Evolutionary conservation across 164 flowering plant species (phyloP), one percentile per base, ranked within the genome.

Genomic region (Aristolochia californica): DNA sequence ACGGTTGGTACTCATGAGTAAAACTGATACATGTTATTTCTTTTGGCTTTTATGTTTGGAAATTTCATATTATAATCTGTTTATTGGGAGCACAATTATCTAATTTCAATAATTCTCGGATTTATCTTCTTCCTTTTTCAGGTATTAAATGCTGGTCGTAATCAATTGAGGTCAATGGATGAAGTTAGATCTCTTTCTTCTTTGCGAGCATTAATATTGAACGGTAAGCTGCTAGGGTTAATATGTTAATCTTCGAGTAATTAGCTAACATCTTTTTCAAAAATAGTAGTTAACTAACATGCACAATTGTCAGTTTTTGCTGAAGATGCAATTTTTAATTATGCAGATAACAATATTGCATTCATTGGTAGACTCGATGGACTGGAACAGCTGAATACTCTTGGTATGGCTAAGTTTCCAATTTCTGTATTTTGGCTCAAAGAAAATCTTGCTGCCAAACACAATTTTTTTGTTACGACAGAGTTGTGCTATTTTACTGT

Each of bases 71-170:
- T n/a, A 16, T 22, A 17, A 9, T 14, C 15, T 23, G 13, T 12
- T 23, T 5, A 3, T 34, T 34, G 7, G 5, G 9, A 16, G 13
- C 44, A n/a, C 21, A 15, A 13, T 2, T 18, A 28, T 30, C 12
- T 21, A 30, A 43, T 14, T 47, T 23, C 48, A 23, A 28, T 10
- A 28, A 55, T 55, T 7, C 22, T 38, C 40, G 17, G 2, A 22
- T 38, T 21, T 63, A 15, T 18, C 17, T 23, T 30, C 15, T 34
- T 65, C 26, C 45, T 18, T n/a, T 30, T 56, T 45, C 60, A 91
- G 98, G 97, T 91, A 65, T 58, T 91, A 22, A 91, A 91, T 80
- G 98, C 95, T 25, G 89, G 91, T 5, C 88, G 73, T 62, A 91
- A 91, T 67, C 80, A 77, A 71, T 74, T 91, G 56, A 73, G 44